These are phyloP conservation scores for Talaromyces ruber DNA, from an alignment of 495 filamentous ascomycete species.

Conservation along the genomic window DNA sequence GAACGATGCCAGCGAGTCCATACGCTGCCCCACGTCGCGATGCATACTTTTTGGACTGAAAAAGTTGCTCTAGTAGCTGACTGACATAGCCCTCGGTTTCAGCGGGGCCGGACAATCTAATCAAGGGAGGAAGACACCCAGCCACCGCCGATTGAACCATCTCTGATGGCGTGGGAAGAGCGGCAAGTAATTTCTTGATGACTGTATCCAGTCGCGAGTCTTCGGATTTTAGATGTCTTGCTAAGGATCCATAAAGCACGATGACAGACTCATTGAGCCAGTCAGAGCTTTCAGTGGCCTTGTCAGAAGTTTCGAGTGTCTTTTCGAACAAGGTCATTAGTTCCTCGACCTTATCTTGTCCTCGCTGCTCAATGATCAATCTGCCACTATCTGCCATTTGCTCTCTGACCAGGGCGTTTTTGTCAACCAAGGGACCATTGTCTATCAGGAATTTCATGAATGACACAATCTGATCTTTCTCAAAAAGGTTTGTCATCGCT, in stretches of 20 bases:
- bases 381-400: slow-evolving; percentile 94
- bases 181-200: slow-evolving; percentile 71
- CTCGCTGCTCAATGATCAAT: slow-evolving; percentile 67
- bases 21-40: slow-evolving; percentile 89
- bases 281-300: slow-evolving; percentile 68
- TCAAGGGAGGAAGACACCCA: slow-evolving; percentile 82
- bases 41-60: slow-evolving; percentile 82
- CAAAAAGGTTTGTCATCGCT: slow-evolving; percentile 63
- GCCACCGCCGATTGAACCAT: slow-evolving; percentile 94
- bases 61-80: slow-evolving; percentile 65
- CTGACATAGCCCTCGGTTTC: slow-evolving; percentile 73
- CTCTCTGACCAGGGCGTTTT: slow-evolving; percentile 62
- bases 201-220: slow-evolving; percentile 80
- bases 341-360: slow-evolving; percentile 71
- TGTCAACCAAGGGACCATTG: slow-evolving; percentile 72
- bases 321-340: slow-evolving; percentile 87
- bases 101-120: slow-evolving; percentile 63
- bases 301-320: slow-evolving; percentile 72
- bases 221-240: slow-evolving; percentile 72
- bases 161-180: slow-evolving; percentile 91
- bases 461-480: slow-evolving; percentile 56
- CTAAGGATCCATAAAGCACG: slow-evolving; percentile 90
- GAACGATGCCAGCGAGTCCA: slow-evolving; percentile 83
- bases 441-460: slow-evolving; percentile 83
- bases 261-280: slow-evolving; percentile 93